A percentile compares a stretch with the other conserved stretches of the same genome.
phyloP scores from a whole-genome alignment of 306 rosid species.

The Echinosophora koreensis region DNA sequence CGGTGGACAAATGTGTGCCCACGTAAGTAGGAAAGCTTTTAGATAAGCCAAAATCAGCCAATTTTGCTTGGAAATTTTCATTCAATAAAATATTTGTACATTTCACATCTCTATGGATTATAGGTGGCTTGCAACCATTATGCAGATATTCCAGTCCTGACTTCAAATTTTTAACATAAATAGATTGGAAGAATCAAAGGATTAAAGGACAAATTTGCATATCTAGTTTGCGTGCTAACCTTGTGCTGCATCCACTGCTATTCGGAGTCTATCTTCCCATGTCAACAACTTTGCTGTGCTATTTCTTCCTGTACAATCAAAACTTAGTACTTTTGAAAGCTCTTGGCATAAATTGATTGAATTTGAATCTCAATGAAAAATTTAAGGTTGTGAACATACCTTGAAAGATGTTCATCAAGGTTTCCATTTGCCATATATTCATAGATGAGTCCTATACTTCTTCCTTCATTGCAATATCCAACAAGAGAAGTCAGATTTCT shows the following conservation, averaged over 20 bases:
- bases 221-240: slow-evolving; percentile 27
- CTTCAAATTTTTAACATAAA: not conserved
- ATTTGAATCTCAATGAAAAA: not conserved
- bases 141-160: slow-evolving; percentile 62
- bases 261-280: slow-evolving; percentile 55
- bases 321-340: not conserved
- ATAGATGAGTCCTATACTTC: slow-evolving; percentile 34
- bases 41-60: slow-evolving; percentile 55
- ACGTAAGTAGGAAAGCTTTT: slow-evolving; percentile 27
- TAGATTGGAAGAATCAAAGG: not conserved
- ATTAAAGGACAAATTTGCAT: not conserved
- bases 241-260: slow-evolving; percentile 55
- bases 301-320: not conserved
- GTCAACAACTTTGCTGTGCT: slow-evolving; percentile 7
- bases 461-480: slow-evolving; percentile 43
- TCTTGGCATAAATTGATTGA: not conserved
- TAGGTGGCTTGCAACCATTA: slow-evolving; percentile 49
- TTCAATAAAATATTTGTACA: slow-evolving; percentile 48
- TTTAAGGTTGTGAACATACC: slow-evolving; percentile 11
- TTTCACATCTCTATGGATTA: slow-evolving; percentile 57
- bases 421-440: slow-evolving; percentile 45
- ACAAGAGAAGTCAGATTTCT: slow-evolving; percentile 51
- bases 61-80: slow-evolving; percentile 48
- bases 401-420: slow-evolving; percentile 42
- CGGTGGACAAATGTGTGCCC: slow-evolving; percentile 36